A percentile compares a stretch with the other conserved stretches of the same genome.
phyloP scores from a whole-genome alignment of 805 yeast genomes.

The Metschnikowia anglica region DNA sequence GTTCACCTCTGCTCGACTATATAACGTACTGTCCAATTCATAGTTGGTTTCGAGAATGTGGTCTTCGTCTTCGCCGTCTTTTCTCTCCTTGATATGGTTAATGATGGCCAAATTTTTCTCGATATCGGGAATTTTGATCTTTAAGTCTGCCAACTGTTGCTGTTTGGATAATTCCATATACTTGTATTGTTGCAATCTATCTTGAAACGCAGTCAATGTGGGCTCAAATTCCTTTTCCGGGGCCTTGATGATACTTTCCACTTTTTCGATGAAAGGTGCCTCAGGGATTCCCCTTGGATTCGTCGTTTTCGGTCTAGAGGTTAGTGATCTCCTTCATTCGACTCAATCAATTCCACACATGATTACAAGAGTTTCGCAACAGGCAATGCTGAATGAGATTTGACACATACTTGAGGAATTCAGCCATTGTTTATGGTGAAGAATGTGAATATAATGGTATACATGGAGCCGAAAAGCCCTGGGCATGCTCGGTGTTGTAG shows the following conservation, averaged over 20 bases:
- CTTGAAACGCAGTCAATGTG: conserved; percentile 75
- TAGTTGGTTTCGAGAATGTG: conserved; percentile 64
- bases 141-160: conserved; percentile 51
- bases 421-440: conserved; percentile 24
- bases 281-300: conserved; percentile 96
- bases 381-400: not conserved
- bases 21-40: conserved; percentile 90
- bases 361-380: too few relatives aligned
- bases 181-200: conserved; percentile 84
- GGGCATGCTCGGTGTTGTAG: conserved; percentile 1
- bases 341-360: not conserved
- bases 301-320: conserved; percentile 51
- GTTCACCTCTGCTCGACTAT: conserved; percentile 74
- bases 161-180: conserved; percentile 70
- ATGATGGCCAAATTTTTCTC: conserved; percentile 80
- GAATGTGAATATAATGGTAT: not conserved
- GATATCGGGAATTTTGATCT: conserved; percentile 86
- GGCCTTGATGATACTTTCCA: conserved; percentile 68
- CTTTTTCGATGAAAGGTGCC: conserved; percentile 89
- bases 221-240: conserved; percentile 64
- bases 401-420: conserved; percentile 31
- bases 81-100: conserved; percentile 51
- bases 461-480: conserved; percentile 1
- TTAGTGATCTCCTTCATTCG: conserved; percentile 12
- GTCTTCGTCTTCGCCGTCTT: conserved; percentile 33